Base-by-base conservation (phyloP, 2,329 filamentous ascomycete genomes). In the Metarhizium rileyi region DNA sequence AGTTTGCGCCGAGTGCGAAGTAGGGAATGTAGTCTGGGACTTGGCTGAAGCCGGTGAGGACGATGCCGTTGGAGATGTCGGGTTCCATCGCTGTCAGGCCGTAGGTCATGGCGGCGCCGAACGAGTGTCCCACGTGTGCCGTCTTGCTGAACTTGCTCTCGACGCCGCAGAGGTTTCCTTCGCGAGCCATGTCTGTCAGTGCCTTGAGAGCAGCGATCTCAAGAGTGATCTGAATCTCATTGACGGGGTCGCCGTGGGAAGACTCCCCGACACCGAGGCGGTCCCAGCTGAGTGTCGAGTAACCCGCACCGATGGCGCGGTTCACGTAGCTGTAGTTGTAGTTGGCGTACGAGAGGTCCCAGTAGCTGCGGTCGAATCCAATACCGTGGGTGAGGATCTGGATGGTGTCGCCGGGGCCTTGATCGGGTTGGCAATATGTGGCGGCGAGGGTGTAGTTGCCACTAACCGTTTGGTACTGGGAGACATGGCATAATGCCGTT, bases 311-410 rank as follows among this genome's bases (percentile, higher is more conserved):
- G 2, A 82, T 70, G 2, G 81, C 81, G 12, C 65, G 63, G 44
- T 76, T 68, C 26, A 79, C 70, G 61, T 85, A 86, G 58, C 74
- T 80, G 67, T 86, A 84, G 59, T 81, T 79, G 68, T 71, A 75
- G 57, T 74, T 66, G 59, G 79, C 71, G 65, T 69, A 76, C 1
- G 77, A 61, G 10, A 77, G 61, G 59, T 85, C 78, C 80, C 81
- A 85, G 67, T 84, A 85, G 42, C 70, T 76, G 45, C 60, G 61
- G 48, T 67, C 65, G 50, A 70, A 70, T 23, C 67, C 70, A 23
- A 70, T 54, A 4, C 70, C 69, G 46, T 71, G 69, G 3, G 70
- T 72, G 46, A 69, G 60, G 45, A 72, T 64, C 56, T 72, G 68
- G 4, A 71, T 51, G 22, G 60, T 55, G 14, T 57, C 35, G 47